These are phyloP conservation scores for Eucalyptus pauciflora DNA, from an alignment of 345 rosid species.

Conservation along the genomic window DNA sequence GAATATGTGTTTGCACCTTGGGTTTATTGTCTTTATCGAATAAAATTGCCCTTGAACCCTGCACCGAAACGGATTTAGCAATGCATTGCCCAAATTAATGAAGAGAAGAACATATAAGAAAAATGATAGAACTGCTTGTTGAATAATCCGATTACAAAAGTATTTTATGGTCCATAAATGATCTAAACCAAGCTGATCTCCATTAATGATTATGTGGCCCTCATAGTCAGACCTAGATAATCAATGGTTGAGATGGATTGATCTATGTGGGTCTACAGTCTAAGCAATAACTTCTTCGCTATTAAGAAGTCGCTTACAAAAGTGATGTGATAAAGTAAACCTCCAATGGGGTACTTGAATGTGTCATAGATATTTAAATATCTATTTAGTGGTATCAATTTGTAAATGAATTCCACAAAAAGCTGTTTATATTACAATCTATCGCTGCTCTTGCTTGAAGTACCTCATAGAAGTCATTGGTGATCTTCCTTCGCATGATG, in stretches of 20 bases:
- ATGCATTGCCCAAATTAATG: neutral
- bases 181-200: neutral
- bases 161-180: neutral
- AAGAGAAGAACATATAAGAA: neutral
- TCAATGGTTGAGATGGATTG: neutral
- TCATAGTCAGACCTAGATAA: neutral
- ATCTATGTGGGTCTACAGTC: neutral
- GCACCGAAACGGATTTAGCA: neutral
- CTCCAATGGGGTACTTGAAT: neutral
- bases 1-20: neutral
- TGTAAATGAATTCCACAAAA: too few relatives aligned
- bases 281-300: neutral
- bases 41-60: slow-evolving; percentile 7
- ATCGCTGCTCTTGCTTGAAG: too few relatives aligned
- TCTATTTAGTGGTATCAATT: too few relatives aligned
- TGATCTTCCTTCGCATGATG: neutral
- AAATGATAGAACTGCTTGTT: neutral
- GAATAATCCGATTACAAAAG: neutral
- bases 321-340: too few relatives aligned
- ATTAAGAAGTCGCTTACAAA: neutral
- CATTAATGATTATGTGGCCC: neutral
- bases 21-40: slow-evolving; percentile 5
- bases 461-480: slow-evolving; percentile 2
- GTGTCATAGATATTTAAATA: neutral
- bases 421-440: too few relatives aligned